These are phyloP conservation scores for Boletellus dicymbophilus DNA, from an alignment of 1,284 basidiomycete genomes.

Conservation along the genomic window DNA sequence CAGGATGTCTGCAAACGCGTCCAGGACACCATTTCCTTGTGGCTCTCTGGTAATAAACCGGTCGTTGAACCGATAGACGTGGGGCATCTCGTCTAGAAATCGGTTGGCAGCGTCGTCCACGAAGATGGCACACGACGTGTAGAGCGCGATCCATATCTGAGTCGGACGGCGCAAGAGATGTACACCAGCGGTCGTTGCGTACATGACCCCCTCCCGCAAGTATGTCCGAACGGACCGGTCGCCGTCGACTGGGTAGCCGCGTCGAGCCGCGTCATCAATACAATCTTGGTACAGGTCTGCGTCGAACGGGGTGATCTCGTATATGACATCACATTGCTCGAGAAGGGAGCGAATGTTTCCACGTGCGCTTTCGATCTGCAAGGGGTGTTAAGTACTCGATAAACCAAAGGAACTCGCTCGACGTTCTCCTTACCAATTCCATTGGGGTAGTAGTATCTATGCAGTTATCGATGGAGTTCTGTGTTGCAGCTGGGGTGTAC, in stretches of 20 bases:
- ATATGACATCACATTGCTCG: constrained; percentile 14
- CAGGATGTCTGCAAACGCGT: constrained; percentile 30
- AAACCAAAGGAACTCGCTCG: not conserved
- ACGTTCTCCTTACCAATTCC: constrained; percentile 11
- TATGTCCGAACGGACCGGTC: constrained; percentile 13
- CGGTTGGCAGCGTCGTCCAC: constrained; percentile 30
- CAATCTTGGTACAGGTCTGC: constrained; percentile 18
- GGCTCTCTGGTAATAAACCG: constrained; percentile 20
- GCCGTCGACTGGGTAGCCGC: constrained; percentile 20
- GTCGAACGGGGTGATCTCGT: constrained; percentile 16
- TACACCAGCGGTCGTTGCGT: constrained; percentile 13
- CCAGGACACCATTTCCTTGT: constrained; percentile 27
- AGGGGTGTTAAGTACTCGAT: not conserved
- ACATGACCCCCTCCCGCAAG: constrained; percentile 18
- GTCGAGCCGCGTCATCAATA: constrained; percentile 9
- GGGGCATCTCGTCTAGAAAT: constrained; percentile 17
- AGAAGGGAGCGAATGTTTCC: constrained; percentile 19
- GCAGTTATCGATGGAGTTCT: constrained; percentile 6
- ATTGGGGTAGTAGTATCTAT: too few species aligned
- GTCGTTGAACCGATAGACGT: constrained; percentile 29
- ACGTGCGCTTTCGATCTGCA: constrained; percentile 12
- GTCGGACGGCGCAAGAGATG: constrained; percentile 14
- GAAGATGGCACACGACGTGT: constrained; percentile 28
- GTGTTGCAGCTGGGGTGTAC: not conserved
- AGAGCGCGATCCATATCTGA: constrained; percentile 34